Percentiles rank a stretch among this genome's conserved stretches.
These are phyloP conservation scores for Panicum miliaceum DNA, from an alignment of 176 grass and related monocot species.

Conservation along the genomic window DNA sequence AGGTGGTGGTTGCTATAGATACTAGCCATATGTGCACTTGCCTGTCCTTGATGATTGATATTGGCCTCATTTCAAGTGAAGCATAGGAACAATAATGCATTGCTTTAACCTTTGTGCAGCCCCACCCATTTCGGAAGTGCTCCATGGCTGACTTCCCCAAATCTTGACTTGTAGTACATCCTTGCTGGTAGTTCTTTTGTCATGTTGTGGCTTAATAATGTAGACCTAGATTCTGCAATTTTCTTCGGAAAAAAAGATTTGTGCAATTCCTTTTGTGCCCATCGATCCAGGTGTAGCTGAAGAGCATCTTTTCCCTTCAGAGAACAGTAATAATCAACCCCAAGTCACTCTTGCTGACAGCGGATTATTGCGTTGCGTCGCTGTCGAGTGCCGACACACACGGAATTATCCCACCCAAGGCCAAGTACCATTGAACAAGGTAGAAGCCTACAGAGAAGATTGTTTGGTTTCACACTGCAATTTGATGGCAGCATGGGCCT, in stretches of 20 bases:
- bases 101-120: neutral
- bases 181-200: neutral
- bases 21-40: neutral
- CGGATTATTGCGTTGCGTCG: neutral
- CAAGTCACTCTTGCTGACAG: neutral
- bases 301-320: neutral
- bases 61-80: conserved; percentile 1
- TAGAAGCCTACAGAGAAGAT: neutral
- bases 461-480: neutral
- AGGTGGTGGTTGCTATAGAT: neutral
- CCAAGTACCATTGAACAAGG: neutral
- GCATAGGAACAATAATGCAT: conserved; percentile 22
- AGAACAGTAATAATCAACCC: neutral
- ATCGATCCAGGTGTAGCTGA: neutral
- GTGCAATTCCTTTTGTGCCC: neutral
- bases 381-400: neutral
- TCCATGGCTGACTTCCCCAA: conserved; percentile 14
- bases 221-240: neutral
- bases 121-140: neutral
- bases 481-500: conserved; percentile 10
- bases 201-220: conserved; percentile 9
- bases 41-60: neutral
- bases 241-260: neutral
- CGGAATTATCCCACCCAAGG: neutral
- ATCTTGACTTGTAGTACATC: neutral